Evolutionary conservation across 2,329 filamentous ascomycete species (phyloP).

Genomic region (Thyridium curvatum): DNA sequence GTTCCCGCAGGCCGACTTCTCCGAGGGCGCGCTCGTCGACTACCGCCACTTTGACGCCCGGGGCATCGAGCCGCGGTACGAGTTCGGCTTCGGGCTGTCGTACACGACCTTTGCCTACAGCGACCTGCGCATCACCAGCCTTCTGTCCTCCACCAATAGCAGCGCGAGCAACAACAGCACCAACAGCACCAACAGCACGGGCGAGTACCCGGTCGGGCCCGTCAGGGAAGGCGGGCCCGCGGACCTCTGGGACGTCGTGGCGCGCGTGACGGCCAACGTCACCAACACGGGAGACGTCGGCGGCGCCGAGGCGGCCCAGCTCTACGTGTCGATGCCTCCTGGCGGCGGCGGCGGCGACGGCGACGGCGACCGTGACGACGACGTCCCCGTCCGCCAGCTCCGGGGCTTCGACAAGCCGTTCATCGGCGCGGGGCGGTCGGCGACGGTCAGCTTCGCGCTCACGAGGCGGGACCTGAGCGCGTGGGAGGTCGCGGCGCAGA

Average conservation of each 20-base stretch:
- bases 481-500: conserved; percentile 56
- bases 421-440: conserved; percentile 34
- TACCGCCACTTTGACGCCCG: conserved; percentile 48
- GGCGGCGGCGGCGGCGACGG: conserved; percentile 1
- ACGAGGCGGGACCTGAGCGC: conserved; percentile 60
- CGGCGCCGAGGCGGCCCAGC: conserved; percentile 37
- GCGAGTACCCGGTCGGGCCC: conserved; percentile 28
- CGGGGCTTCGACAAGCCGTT: conserved; percentile 59
- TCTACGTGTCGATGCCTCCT: conserved; percentile 36
- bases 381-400: conserved; percentile 48
- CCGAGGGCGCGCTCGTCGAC: conserved; percentile 43
- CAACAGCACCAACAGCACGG: conserved; percentile 14
- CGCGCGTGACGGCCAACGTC: conserved; percentile 28
- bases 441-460: conserved; percentile 42
- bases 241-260: conserved; percentile 40
- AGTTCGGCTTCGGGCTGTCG: conserved; percentile 49
- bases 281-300: conserved; percentile 30
- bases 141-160: too few relatives aligned
- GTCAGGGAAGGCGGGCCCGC: conserved; percentile 35
- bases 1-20: conserved; percentile 42
- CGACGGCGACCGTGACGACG: neutral
- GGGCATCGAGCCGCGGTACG: conserved; percentile 41
- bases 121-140: conserved; percentile 20
- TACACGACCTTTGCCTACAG: conserved; percentile 48
- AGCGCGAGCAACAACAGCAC: conserved; percentile 7